These are phyloP conservation scores for Podosphaera aphanis DNA, from an alignment of 2,329 filamentous ascomycete genomes.

Conservation along the genomic window DNA sequence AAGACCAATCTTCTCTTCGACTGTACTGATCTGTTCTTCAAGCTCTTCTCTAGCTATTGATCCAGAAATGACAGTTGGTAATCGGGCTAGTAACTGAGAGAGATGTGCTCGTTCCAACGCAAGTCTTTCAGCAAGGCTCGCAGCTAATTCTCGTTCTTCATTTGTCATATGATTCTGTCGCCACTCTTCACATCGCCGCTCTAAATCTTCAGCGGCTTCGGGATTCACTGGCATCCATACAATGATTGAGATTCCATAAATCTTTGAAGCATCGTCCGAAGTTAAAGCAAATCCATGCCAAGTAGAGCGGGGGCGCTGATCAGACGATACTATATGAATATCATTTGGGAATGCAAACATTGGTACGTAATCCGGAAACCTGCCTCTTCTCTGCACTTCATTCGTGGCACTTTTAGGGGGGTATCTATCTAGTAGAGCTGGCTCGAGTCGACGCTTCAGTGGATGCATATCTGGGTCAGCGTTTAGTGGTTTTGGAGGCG, in stretches of 20 bases:
- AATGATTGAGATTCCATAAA: conserved; percentile 78
- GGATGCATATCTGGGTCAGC: conserved; percentile 87
- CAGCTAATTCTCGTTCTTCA: conserved; percentile 75
- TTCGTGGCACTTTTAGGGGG: conserved; percentile 64
- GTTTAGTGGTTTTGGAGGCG: conserved; percentile 72
- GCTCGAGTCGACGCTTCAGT: conserved; percentile 78
- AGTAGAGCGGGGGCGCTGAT: conserved; percentile 80
- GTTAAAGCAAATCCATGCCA: conserved; percentile 99
- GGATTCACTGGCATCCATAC: conserved; percentile 77
- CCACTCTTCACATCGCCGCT: conserved; percentile 64
- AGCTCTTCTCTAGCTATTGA: conserved; percentile 59
- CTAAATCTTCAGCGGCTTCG: conserved; percentile 61
- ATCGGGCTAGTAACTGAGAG: conserved; percentile 62
- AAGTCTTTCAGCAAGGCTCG: conserved; percentile 70
- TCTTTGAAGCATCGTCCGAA: conserved; percentile 67
- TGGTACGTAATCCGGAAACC: conserved; percentile 89
- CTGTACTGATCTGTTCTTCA: conserved; percentile 82
- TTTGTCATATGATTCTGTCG: conserved; percentile 71
- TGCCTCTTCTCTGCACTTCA: conserved; percentile 55
- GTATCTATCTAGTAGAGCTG: conserved; percentile 84
- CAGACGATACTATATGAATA: conserved; percentile 85
- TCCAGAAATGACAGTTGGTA: conserved; percentile 61
- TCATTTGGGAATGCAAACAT: conserved; percentile 99
- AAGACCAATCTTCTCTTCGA: conserved; percentile 88
- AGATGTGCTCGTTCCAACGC: conserved; percentile 74